Conservation (phyloP, 2,329 filamentous ascomycete species). For the Beauveria rudraprayagi region DNA sequence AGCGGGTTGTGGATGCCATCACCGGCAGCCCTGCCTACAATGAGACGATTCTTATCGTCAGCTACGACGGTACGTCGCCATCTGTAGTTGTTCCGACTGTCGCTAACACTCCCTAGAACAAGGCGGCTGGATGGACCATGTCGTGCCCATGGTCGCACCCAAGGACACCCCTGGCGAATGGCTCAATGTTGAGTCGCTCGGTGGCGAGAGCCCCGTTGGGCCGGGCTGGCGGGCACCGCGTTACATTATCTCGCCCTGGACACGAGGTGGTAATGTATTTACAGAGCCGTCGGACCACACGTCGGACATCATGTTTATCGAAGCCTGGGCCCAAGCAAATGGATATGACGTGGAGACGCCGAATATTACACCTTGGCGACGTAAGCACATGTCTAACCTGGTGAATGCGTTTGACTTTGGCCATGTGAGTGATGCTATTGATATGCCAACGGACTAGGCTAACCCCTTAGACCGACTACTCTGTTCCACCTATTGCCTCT, state of each 20-base stretch:
- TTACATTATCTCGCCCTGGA: conserved; percentile 47
- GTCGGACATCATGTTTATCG: conserved; percentile 45
- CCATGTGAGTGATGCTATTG: conserved; percentile 17
- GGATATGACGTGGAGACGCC: conserved; percentile 23
- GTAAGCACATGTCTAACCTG: conserved; percentile 20
- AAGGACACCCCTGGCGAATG: conserved; percentile 42
- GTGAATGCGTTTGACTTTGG: conserved; percentile 31
- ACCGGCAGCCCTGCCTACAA: conserved; percentile 39
- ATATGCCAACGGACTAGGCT: background rate
- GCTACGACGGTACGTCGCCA: conserved; percentile 30
- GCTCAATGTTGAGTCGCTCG: conserved; percentile 32
- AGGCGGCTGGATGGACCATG: conserved; percentile 46
- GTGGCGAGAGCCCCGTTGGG: conserved; percentile 20
- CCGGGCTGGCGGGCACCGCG: conserved; percentile 39
- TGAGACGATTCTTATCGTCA: conserved; percentile 42
- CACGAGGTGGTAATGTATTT: conserved; percentile 43
- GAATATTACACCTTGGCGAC: conserved; percentile 20
- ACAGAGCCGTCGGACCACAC: conserved; percentile 45
- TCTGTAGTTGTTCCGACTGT: background rate
- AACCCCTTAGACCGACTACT: conserved; percentile 29
- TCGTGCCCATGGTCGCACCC: conserved; percentile 39
- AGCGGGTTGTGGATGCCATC: conserved; percentile 42
- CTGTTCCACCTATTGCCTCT: conserved; percentile 29
- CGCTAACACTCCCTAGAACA: conserved; percentile 26
- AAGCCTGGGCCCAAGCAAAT: conserved; percentile 31